phyloP scores from a whole-genome alignment of 306 rosid genomes.

The Gastrolobium bilobum region DNA sequence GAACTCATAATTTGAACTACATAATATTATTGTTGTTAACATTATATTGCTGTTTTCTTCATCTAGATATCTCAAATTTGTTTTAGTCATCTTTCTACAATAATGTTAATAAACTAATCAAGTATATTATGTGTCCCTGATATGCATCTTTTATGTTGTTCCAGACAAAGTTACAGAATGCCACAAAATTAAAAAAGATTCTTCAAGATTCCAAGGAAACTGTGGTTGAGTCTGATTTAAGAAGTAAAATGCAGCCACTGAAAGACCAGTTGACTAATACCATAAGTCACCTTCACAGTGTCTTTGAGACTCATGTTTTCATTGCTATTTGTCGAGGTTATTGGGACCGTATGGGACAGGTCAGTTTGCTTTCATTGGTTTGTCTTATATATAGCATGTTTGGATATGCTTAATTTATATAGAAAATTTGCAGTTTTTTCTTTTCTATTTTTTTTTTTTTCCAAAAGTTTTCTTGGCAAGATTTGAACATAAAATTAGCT shows the following conservation, averaged over 20 bases:
- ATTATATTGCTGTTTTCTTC: neutral
- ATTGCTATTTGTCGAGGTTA: conserved; percentile 86
- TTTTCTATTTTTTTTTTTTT: neutral
- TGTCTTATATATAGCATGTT: neutral
- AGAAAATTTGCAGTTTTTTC: neutral
- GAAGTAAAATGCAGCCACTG: conserved; percentile 83
- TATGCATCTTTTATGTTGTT: conserved; percentile 46
- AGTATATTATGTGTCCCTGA: conserved; percentile 35
- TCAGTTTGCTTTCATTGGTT: conserved; percentile 41
- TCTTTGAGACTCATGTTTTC: conserved; percentile 81
- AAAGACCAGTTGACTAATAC: conserved; percentile 78
- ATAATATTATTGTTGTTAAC: no score
- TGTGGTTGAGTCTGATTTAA: conserved; percentile 82
- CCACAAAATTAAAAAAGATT: conserved; percentile 92
- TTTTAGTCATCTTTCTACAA: neutral
- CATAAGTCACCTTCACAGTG: conserved; percentile 73
- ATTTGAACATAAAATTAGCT: neutral
- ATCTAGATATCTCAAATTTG: conserved; percentile 15
- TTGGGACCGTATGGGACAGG: conserved; percentile 99
- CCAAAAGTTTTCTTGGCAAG: neutral
- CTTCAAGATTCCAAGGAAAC: conserved; percentile 96
- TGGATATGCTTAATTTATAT: neutral
- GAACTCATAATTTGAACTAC: conserved; percentile 11
- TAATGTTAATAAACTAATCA: conserved; percentile 15
- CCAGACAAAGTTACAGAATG: conserved; percentile 84